Evolutionary conservation across 352 stramenopile species (phyloP), one percentile per base, ranked within the genome.

Genomic region (Pythium biforme): DNA sequence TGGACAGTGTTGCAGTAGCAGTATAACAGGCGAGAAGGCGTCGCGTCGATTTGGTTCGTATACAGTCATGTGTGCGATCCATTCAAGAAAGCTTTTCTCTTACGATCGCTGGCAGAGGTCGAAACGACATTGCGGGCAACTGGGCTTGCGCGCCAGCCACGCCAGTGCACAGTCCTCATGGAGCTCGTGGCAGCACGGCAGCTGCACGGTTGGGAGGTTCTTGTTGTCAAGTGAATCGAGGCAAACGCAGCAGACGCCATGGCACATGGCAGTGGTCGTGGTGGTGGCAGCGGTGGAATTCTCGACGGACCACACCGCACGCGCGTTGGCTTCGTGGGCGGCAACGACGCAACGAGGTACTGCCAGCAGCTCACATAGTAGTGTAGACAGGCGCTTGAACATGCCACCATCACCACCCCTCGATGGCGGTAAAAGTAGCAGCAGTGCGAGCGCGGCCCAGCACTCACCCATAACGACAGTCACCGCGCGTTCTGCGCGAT

Each of bases 111-210:
- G 34, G 34, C 34, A 17, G 9, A 41, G 34, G 34, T 41, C 34
- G 0, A 71, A 74, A n/a, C 79, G 79, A 59, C 79, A 89, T 46
- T 86, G 72, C 22, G 79, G 79, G 39, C 79, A 89, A 37, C 65
- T 85, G 41, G 74, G 62, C 60, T 81, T 87, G 50, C 86, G 73
- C 2, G 76, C 74, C 31, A 89, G 61, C 79, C 79, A 87, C 39
- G 76, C 73, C 76, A 89, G 86, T 57, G 82, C 74, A 66, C 79
- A 89, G 65, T 87, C 79, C 43, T 89, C 79, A 49, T 89, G 77
- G 70, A 83, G 87, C 5, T 76, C 41, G 63, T 87, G 79, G 17
- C 56, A 49, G 61, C 79, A 89, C 15, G 79, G 79, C 45, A 87
- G 61, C 26, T 14, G 41, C 34, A 62, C 55, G 34, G 14, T 17